Conservation (phyloP, 1,284 basidiomycete species). For the Meira nashicola region DNA sequence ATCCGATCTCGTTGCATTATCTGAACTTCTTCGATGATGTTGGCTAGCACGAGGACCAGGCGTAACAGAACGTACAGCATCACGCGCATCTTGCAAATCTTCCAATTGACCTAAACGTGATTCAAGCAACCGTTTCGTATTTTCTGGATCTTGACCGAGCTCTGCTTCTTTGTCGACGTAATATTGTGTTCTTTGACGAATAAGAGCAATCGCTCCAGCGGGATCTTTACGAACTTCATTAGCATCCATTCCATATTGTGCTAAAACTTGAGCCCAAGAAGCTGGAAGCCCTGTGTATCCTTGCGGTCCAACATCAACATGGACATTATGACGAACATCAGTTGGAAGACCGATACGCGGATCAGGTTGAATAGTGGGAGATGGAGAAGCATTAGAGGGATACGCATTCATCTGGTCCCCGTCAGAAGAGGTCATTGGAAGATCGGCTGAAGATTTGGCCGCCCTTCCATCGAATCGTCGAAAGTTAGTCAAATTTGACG, state of each 20-base stretch:
- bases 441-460: slow-evolving; percentile 3
- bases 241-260: slow-evolving; percentile 23
- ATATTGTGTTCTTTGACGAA: slow-evolving; percentile 25
- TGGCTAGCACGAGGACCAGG: neutral
- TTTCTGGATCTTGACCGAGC: slow-evolving; percentile 19
- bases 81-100: slow-evolving; percentile 14
- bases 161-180: slow-evolving; percentile 25
- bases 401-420: neutral
- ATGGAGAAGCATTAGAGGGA: neutral
- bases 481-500: neutral
- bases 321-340: slow-evolving; percentile 39
- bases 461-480: slow-evolving; percentile 6
- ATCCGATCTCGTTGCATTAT: neutral
- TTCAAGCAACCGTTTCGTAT: slow-evolving; percentile 19
- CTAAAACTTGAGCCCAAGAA: slow-evolving; percentile 33
- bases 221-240: slow-evolving; percentile 22
- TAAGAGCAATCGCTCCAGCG: slow-evolving; percentile 18
- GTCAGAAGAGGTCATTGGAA: neutral
- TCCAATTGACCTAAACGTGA: slow-evolving; percentile 18
- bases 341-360: slow-evolving; percentile 36
- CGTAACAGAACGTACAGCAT: neutral
- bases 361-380: slow-evolving; percentile 13
- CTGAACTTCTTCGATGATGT: neutral
- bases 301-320: slow-evolving; percentile 38
- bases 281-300: slow-evolving; percentile 36